phyloP scores from a whole-genome alignment of 768 basidiomycete genomes.

The Galerina sulciceps region DNA sequence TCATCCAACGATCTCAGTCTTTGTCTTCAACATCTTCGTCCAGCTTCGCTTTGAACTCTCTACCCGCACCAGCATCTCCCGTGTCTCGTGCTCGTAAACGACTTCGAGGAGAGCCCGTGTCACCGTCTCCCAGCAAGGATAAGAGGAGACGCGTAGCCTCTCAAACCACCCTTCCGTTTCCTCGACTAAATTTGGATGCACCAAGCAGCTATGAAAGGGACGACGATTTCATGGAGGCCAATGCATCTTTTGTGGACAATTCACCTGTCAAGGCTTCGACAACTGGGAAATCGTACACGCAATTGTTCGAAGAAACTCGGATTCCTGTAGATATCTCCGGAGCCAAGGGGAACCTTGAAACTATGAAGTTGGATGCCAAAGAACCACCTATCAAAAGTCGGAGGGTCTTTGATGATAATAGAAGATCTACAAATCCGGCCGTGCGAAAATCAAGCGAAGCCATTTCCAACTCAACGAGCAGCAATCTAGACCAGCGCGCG shows the following conservation, averaged over 20 bases:
- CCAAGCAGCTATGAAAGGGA: constrained; percentile 24
- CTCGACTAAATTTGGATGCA: constrained; percentile 26
- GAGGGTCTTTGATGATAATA: neutral
- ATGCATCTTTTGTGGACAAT: constrained; percentile 64
- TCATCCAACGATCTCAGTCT: constrained; percentile 22
- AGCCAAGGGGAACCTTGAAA: constrained; percentile 13
- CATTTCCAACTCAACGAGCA: neutral
- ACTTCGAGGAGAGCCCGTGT: constrained; percentile 81
- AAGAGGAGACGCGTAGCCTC: constrained; percentile 66
- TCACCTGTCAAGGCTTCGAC: constrained; percentile 70
- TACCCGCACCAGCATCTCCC: constrained; percentile 40
- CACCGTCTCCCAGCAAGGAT: constrained; percentile 79
- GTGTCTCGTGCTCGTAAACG: constrained; percentile 78
- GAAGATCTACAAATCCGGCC: neutral
- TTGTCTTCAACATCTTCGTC: constrained; percentile 25
- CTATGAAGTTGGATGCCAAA: neutral
- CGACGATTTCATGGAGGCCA: constrained; percentile 30
- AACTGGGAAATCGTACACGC: constrained; percentile 64
- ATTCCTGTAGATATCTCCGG: constrained; percentile 23
- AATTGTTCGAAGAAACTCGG: constrained; percentile 60
- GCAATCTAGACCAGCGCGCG: neutral
- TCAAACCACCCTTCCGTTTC: constrained; percentile 41
- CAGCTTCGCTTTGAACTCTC: constrained; percentile 3
- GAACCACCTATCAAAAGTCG: constrained; percentile 1
- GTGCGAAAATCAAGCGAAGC: neutral